Evolutionary conservation across 805 yeast species (phyloP).

Genomic region (Saccharomycopsis selenospora): DNA sequence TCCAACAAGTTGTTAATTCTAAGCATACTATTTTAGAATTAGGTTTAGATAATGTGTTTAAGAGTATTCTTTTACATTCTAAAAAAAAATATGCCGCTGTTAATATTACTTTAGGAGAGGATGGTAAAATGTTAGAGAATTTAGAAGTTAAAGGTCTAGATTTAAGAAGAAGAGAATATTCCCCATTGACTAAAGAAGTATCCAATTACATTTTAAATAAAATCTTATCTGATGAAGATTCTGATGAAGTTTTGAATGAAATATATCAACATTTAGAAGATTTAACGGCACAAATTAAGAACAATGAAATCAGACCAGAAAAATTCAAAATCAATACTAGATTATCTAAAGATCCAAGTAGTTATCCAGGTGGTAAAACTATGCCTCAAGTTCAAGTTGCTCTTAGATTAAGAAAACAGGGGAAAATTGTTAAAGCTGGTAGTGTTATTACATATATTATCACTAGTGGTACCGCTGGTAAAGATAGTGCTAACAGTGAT

Average conservation of each 20-base stretch:
- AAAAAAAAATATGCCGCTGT: slow-evolving; percentile 97
- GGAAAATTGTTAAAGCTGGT: slow-evolving; percentile 83
- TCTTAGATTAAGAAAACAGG: slow-evolving; percentile 65
- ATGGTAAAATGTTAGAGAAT: slow-evolving; percentile 48
- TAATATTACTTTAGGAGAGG: slow-evolving; percentile 44
- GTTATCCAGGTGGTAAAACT: slow-evolving; percentile 72
- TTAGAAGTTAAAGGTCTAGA: slow-evolving; percentile 95
- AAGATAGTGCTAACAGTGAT: slow-evolving; percentile 22
- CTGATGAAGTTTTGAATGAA: slow-evolving; percentile 65
- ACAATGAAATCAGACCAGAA: slow-evolving; percentile 54
- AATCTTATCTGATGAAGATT: slow-evolving; percentile 63
- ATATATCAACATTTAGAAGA: slow-evolving; percentile 66
- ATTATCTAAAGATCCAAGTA: slow-evolving; percentile 80
- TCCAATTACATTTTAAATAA: slow-evolving; percentile 69
- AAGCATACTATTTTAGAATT: slow-evolving; percentile 82
- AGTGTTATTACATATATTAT: slow-evolving; percentile 85
- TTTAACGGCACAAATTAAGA: slow-evolving; percentile 48
- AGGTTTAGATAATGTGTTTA: slow-evolving; percentile 91
- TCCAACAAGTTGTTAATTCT: slow-evolving; percentile 80
- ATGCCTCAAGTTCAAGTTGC: slow-evolving; percentile 94
- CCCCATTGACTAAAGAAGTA: slow-evolving; percentile 85
- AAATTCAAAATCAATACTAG: slow-evolving; percentile 78
- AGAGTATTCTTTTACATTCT: slow-evolving; percentile 77
- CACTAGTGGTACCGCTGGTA: slow-evolving; percentile 42
- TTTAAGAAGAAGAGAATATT: slow-evolving; percentile 93